Base-by-base conservation (phyloP, 176 grass and related monocot genomes). In the Rhynchospora pubera region DNA sequence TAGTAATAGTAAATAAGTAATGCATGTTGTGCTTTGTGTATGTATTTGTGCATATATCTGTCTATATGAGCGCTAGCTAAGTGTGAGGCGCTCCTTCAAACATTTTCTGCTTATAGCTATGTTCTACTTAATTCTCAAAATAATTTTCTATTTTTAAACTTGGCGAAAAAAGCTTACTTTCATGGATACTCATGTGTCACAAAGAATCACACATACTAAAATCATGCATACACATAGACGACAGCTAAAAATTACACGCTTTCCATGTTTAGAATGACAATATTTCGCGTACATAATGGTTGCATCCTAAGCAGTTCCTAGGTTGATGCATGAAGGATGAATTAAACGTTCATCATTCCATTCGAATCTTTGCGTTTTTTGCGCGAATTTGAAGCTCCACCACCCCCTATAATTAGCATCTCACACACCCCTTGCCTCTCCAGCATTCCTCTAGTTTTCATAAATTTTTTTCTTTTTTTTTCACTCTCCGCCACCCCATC, bases 351-450 rank as follows among this genome's bases (percentile, higher is more conserved):
- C 24, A 72, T 58, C 65, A 58, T 71, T 61, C 57, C 23, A 84
- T 32, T 69, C 8, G 28, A 8, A 84, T 74, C 53, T 23, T 30
- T 61, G 82, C 66, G 50, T 47, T 24, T 55, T 18, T 59, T 71
- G 65, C 60, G 51, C 82, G 24, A 74, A 58, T 45, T 70, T 71
- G 28, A 73, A 69, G 82, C 82, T 84, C 57, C 46, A 73, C 82
- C 82, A 57, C 51, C 52, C 12, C 16, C 64, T 82, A 53, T 52
- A 82, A 82, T 66, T 84, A 67, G 51, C 43, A 4, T 56, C 73
- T 44, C 22, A 53, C 13, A 24, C 18, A 42, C 39, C 63, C 45
- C 57, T 58, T 73, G 16, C 13, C 44, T 71, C 81, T 83, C 62
- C 32, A 64, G 52, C 64, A 42, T 70, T 83, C 22, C 46, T 51